Evolutionary conservation across 192 early-diverging fungal genomes (phyloP).

Genomic region (Coemansia sp.): DNA sequence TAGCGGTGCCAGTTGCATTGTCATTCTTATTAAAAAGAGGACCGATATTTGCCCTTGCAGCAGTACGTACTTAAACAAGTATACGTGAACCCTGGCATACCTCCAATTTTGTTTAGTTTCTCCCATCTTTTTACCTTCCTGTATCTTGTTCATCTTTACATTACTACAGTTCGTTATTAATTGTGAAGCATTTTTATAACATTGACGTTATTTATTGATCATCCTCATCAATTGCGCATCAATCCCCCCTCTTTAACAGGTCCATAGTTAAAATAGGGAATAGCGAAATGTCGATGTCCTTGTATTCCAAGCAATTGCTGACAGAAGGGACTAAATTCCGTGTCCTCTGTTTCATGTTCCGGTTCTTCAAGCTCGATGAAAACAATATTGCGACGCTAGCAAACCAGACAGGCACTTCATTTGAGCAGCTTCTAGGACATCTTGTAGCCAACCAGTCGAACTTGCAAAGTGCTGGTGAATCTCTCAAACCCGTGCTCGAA

Average conservation of each 20-base stretch:
- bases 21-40: not conserved
- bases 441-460: conserved; percentile 24
- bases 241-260: not conserved
- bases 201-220: not conserved
- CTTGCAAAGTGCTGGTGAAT: not conserved
- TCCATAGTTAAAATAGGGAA: not conserved
- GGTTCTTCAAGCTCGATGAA: conserved; percentile 21
- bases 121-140: not conserved
- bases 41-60: not conserved
- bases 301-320: conserved; percentile 25
- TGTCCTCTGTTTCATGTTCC: conserved; percentile 34
- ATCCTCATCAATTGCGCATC: not conserved
- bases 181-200: not conserved
- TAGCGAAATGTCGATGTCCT: not conserved
- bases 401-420: conserved; percentile 14
- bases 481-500: conserved; percentile 20
- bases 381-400: conserved; percentile 28
- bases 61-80: not conserved
- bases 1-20: not conserved
- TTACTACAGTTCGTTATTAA: conserved; percentile 3
- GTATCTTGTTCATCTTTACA: not conserved
- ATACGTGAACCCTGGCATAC: not conserved
- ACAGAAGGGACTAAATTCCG: conserved; percentile 31
- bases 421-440: conserved; percentile 8
- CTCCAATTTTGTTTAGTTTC: not conserved